These are phyloP conservation scores for Heteromeles arbutifolia DNA, from an alignment of 306 rosid genomes.

Conservation along the genomic window DNA sequence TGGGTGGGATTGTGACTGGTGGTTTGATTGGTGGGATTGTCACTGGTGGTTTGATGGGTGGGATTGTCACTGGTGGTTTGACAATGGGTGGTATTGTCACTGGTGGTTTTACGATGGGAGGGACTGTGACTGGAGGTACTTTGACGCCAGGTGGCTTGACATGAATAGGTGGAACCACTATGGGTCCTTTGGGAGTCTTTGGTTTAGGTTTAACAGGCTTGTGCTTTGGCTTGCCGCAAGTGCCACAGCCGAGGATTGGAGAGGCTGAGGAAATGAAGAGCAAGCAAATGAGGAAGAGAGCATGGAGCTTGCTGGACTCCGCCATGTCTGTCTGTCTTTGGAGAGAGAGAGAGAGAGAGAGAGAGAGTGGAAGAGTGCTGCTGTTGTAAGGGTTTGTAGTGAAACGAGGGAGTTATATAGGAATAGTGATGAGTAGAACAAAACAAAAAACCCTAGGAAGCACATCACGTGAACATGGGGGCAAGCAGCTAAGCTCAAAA, in stretches of 20 bases:
- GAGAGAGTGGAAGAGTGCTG: not conserved
- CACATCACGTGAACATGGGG: slow-evolving; percentile 83
- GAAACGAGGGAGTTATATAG: slow-evolving; percentile 12
- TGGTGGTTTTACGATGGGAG: slow-evolving; percentile 19
- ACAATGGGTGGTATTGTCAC: slow-evolving; percentile 4
- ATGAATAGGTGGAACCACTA: not conserved
- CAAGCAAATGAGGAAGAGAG: slow-evolving; percentile 65
- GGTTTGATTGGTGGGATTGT: slow-evolving; percentile 17
- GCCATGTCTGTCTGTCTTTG: slow-evolving; percentile 12
- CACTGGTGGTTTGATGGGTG: slow-evolving; percentile 4
- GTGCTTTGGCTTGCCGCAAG: slow-evolving; percentile 49
- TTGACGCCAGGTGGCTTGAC: not conserved
- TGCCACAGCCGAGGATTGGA: slow-evolving; percentile 65
- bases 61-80: not conserved
- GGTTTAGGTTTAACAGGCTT: slow-evolving; percentile 22
- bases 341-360: not conserved
- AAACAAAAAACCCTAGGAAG: slow-evolving; percentile 39
- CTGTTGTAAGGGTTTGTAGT: slow-evolving; percentile 2
- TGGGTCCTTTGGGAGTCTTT: slow-evolving; percentile 29
- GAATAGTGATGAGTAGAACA: slow-evolving; percentile 27
- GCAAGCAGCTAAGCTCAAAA: slow-evolving; percentile 19
- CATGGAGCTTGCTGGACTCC: slow-evolving; percentile 60
- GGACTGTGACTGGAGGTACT: slow-evolving; percentile 20
- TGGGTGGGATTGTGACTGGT: slow-evolving; percentile 17
- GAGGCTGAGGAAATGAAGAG: slow-evolving; percentile 61